Base-by-base conservation (phyloP, 2,329 filamentous ascomycete genomes). In the Xylariales sp. region DNA sequence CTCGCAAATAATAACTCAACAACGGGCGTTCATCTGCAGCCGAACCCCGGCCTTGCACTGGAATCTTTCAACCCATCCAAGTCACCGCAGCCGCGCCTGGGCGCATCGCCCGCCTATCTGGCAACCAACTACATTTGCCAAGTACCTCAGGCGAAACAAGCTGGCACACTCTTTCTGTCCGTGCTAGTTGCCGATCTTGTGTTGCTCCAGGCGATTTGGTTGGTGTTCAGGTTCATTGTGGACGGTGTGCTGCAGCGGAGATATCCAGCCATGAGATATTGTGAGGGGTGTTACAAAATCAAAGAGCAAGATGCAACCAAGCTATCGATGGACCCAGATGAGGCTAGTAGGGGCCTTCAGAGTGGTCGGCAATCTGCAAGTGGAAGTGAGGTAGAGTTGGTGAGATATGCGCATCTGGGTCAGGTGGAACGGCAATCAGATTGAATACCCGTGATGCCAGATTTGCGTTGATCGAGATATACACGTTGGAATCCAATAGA, bases 141-240 rank as follows among this genome's bases (percentile, higher is more conserved):
- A 27, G 38, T 48, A 1, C 47, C 49, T 3, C 43, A 40, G 20
- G 14, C 42, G 6, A 50, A 50, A 20, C 34, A 45, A 7, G 10
- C 36, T 6, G 49, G 36, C 10, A 46, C 36, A 10, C 46, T 46
- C 10, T 25, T 48, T 18, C 12, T 50, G 5, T 28, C 44, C 4
- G 41, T 51, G 12, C 27, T 51, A 9, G 43, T 48, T 3, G 46
- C 45, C 2, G 40, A 49, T 28, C 33, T 51, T 14, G 45, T 49
- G 16, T 38, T 51, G 5, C 40, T 51, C 2, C 45, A 48, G n/a
- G 29, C 45, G 1, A 15, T 48, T 16, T 51, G 45, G 47, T 40
- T 20, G 28, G 22, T 42, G 11, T 48, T 48, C 44, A 46, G 41
- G n/a, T 29, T 49, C 11, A 11, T 44, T 22, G 39, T 49, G 11